These are phyloP conservation scores for Phanerodontia chrysosporium DNA, from an alignment of 768 basidiomycete species.

Conservation along the genomic window DNA sequence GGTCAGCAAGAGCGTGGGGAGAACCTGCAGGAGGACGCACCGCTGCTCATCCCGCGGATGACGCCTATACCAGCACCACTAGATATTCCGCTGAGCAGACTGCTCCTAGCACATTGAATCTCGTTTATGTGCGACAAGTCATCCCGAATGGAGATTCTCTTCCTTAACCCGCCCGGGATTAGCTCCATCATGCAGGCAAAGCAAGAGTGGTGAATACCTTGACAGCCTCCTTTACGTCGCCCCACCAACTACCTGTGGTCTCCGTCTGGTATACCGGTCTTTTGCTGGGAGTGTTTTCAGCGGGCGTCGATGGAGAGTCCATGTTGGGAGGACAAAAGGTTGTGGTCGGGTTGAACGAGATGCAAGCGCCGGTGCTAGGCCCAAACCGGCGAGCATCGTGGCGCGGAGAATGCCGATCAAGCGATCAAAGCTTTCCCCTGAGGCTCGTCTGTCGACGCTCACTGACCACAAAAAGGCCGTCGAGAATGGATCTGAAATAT, in stretches of 20 bases:
- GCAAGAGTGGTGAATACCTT: slow-evolving; percentile 21
- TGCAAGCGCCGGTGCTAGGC: background rate
- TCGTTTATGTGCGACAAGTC: slow-evolving; percentile 62
- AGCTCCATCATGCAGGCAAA: background rate
- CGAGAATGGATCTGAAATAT: too few species aligned
- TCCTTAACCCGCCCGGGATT: slow-evolving; percentile 24
- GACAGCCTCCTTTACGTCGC: slow-evolving; percentile 30
- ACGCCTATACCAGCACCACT: slow-evolving; percentile 75
- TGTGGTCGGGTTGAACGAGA: slow-evolving; percentile 1
- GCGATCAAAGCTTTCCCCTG: background rate
- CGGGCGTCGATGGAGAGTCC: slow-evolving; percentile 10
- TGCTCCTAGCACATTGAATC: slow-evolving; percentile 74
- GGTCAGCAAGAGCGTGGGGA: background rate
- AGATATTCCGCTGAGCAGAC: slow-evolving; percentile 74
- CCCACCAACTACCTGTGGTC: slow-evolving; percentile 31
- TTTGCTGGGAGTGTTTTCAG: slow-evolving; percentile 2
- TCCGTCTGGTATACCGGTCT: slow-evolving; percentile 26
- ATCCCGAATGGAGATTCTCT: slow-evolving; percentile 43
- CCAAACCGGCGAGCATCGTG: background rate
- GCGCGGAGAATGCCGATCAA: background rate
- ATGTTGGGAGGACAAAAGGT: background rate
- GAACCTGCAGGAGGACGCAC: slow-evolving; percentile 37
- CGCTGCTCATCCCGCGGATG: slow-evolving; percentile 60
- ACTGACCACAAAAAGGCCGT: too few species aligned
- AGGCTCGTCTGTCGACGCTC: too few species aligned